Evolutionary conservation across 23 red algal species (phyloP).

Genomic region (Gracilaria domingensis): DNA sequence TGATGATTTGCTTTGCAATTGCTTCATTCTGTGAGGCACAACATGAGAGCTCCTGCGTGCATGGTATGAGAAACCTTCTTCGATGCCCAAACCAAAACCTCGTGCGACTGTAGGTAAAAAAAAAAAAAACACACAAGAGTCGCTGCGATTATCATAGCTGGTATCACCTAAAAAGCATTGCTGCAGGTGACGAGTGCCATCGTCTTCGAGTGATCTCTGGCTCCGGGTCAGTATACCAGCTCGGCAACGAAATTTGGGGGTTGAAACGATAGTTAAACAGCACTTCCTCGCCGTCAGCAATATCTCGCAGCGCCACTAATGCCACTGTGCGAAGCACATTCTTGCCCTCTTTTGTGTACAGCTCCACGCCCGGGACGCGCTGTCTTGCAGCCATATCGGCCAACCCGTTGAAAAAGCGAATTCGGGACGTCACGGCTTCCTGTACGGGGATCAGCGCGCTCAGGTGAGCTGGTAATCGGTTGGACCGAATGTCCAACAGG

Average conservation of each 20-base stretch:
- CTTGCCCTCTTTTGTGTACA: slow-evolving; percentile 22
- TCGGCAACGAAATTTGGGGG: slow-evolving; percentile 8
- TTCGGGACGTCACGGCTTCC: not conserved
- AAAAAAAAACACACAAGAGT: not conserved
- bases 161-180: not conserved
- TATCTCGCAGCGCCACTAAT: slow-evolving; percentile 43
- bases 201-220: not conserved
- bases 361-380: slow-evolving; percentile 38
- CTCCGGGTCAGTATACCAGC: slow-evolving; percentile 46
- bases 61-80: no score
- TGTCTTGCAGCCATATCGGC: slow-evolving; percentile 31
- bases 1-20: no score
- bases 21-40: no score
- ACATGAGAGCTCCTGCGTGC: no score
- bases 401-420: not conserved
- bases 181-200: not conserved
- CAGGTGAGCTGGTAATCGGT: slow-evolving; percentile 24
- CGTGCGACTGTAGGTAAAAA: no score
- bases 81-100: no score
- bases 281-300: slow-evolving; percentile 69
- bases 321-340: slow-evolving; percentile 42
- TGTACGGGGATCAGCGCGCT: slow-evolving; percentile 52
- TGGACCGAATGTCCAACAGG: slow-evolving; percentile 53
- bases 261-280: slow-evolving; percentile 78
- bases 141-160: not conserved